Base-by-base conservation (phyloP, 2,329 filamentous ascomycete genomes). In the Trichoderma breve region DNA sequence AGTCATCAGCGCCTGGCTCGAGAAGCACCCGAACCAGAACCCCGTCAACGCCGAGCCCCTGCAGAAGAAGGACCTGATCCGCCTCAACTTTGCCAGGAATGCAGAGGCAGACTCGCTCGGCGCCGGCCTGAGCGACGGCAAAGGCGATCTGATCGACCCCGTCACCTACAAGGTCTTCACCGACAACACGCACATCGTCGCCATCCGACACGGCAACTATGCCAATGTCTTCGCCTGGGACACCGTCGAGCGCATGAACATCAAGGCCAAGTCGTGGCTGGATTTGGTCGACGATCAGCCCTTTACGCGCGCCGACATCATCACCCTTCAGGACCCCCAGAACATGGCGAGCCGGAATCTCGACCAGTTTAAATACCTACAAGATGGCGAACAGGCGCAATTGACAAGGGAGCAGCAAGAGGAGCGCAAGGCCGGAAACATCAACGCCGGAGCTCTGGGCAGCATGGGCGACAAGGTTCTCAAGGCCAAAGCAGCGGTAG, bases 121-220 rank as follows among this genome's bases (percentile, higher is more conserved):
- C 55, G 83, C 83, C 9, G 84, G 83, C 3, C 74, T 82, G 14
- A 83, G 83, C 74, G 87, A 89, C 74, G 87, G 85, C 18, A 86
- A 87, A 73, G 92, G 90, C 68, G 96, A 98, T 77, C 93, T 96
- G 78, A 93, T 98, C 74, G 96, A 99, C 78, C 97, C 96, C 0
- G 95, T 99, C 61, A 98, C 95, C 0, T 98, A 93, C 86, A 99
- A 99, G 82, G 93, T 97, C 55, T 94, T 99, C 78, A 99, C 96
- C 61, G 94, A 99, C 81, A 98, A 98, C 82, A 98, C 96, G 4
- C 96, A 98, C 81, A 93, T 99, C 72, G 93, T 98, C 60, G 95
- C 95, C 18, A 86, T 99, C 74, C 88, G 90, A 71, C 90, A 92
- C 81, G 90, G 89, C 70, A 92, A 87, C 70, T 95, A 95, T 72